Conservation (phyloP, 1,284 basidiomycete species). For the Ustilago shanxiensis region DNA sequence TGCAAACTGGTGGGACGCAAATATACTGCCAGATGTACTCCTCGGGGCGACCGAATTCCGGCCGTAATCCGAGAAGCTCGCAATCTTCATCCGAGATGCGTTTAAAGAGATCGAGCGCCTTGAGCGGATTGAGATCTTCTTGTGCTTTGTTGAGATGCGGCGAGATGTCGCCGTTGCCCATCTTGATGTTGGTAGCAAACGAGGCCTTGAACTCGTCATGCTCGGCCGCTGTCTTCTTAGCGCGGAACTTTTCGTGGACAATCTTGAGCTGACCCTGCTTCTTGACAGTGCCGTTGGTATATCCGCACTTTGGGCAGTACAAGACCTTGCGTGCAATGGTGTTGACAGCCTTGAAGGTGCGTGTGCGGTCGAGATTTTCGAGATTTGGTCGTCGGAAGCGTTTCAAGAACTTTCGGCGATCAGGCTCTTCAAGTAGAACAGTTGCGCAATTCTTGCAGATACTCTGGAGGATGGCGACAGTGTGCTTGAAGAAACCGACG, state of each 20-base stretch:
- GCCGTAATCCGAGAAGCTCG: slow-evolving; percentile 91
- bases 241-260: slow-evolving; percentile 96
- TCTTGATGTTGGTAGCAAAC: slow-evolving; percentile 83
- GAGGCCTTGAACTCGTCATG: slow-evolving; percentile 88
- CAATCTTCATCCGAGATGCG: slow-evolving; percentile 94
- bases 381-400: slow-evolving; percentile 89
- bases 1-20: slow-evolving; percentile 96
- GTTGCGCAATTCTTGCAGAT: slow-evolving; percentile 84
- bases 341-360: slow-evolving; percentile 89
- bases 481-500: slow-evolving; percentile 97
- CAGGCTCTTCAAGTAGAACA: slow-evolving; percentile 89
- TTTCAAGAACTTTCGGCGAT: slow-evolving; percentile 85
- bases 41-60: slow-evolving; percentile 90
- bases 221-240: slow-evolving; percentile 91
- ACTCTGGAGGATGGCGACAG: slow-evolving; percentile 90
- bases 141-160: slow-evolving; percentile 89
- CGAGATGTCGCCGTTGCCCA: slow-evolving; percentile 85
- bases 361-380: slow-evolving; percentile 91
- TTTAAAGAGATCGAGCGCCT: slow-evolving; percentile 92
- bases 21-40: slow-evolving; percentile 99
- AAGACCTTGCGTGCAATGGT: slow-evolving; percentile 87
- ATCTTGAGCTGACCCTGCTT: slow-evolving; percentile 95
- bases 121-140: slow-evolving; percentile 94
- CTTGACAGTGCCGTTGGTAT: slow-evolving; percentile 95
- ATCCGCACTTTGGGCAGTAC: slow-evolving; percentile 92